Percentiles rank a stretch among this genome's conserved stretches.
These are phyloP conservation scores for Cercophora samala DNA, from an alignment of 495 filamentous ascomycete genomes.

Conservation along the genomic window DNA sequence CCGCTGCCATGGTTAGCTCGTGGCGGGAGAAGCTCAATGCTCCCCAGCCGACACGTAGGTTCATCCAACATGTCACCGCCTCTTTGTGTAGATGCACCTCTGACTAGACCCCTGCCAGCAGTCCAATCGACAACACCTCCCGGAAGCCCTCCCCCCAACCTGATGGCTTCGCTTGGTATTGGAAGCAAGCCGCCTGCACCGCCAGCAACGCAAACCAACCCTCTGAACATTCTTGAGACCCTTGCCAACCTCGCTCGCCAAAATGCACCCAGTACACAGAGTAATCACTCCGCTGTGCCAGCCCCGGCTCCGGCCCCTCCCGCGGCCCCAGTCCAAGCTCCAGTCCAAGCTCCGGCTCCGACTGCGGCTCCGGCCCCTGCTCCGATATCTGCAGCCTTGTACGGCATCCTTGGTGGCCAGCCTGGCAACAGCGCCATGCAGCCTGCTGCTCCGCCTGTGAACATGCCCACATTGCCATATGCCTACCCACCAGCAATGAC, in stretches of 20 bases:
- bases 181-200: constrained; percentile 26
- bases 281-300: constrained; percentile 45
- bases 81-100: constrained; percentile 17
- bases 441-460: constrained; percentile 52
- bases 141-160: constrained; percentile 65
- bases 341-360: constrained; percentile 29
- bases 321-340: constrained; percentile 13
- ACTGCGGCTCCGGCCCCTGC: constrained; percentile 25
- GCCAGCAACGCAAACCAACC: constrained; percentile 13
- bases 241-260: constrained; percentile 83
- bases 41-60: constrained; percentile 62
- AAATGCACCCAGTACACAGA: constrained; percentile 61
- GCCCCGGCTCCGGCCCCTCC: constrained; percentile 29
- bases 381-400: constrained; percentile 22
- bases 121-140: constrained; percentile 74
- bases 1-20: constrained; percentile 69
- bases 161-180: constrained; percentile 27
- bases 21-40: constrained; percentile 83
- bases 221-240: constrained; percentile 68
- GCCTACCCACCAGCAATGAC: constrained; percentile 18
- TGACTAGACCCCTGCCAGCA: constrained; percentile 45
- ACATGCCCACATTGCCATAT: constrained; percentile 51
- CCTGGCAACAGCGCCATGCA: constrained; percentile 25
- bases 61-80: constrained; percentile 18
- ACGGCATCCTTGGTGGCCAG: constrained; percentile 17